Percentiles rank a stretch among this genome's conserved stretches.
Evolutionary conservation across 441 rosid species (phyloP).

Genomic region (Brassica hybrid): DNA sequence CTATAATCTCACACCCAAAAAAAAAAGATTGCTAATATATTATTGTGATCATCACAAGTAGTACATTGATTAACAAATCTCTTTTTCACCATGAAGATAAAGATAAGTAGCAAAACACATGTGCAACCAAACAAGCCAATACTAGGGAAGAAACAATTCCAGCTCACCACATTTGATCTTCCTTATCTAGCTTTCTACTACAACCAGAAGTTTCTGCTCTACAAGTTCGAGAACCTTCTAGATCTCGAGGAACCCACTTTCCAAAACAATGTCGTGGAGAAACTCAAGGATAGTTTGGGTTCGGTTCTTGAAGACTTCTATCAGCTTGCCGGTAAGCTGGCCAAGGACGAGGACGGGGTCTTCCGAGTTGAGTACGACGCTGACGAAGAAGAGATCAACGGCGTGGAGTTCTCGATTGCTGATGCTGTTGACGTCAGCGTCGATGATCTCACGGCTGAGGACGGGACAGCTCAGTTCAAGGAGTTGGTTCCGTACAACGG

Average conservation of each 20-base stretch:
- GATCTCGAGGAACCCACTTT: conserved; percentile 41
- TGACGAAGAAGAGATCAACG: conserved; percentile 68
- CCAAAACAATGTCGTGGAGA: conserved; percentile 60
- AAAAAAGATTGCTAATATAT: neutral
- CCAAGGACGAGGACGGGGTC: conserved; percentile 88
- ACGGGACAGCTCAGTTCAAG: conserved; percentile 58
- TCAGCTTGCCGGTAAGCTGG: conserved; percentile 82
- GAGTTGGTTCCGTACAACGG: conserved; percentile 74
- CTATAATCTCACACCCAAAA: conserved; percentile 23
- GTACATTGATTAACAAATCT: conserved; percentile 16
- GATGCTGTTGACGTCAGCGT: conserved; percentile 60
- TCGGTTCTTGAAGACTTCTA: conserved; percentile 74
- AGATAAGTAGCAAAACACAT: conserved; percentile 49
- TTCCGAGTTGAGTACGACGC: conserved; percentile 77
- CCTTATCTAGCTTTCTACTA: conserved; percentile 82
- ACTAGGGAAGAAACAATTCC: conserved; percentile 70
- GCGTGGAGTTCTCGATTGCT: conserved; percentile 74
- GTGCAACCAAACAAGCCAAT: conserved; percentile 60
- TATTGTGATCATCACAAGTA: conserved; percentile 22
- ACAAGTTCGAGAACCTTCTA: conserved; percentile 47
- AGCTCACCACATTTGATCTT: conserved; percentile 82
- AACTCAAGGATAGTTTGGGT: conserved; percentile 70
- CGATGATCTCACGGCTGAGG: conserved; percentile 71
- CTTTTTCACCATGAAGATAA: conserved; percentile 46
- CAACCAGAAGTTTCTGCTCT: conserved; percentile 85